Conservation (phyloP, 2,329 filamentous ascomycete genomes). For the Plectosphaerella plurivora region DNA sequence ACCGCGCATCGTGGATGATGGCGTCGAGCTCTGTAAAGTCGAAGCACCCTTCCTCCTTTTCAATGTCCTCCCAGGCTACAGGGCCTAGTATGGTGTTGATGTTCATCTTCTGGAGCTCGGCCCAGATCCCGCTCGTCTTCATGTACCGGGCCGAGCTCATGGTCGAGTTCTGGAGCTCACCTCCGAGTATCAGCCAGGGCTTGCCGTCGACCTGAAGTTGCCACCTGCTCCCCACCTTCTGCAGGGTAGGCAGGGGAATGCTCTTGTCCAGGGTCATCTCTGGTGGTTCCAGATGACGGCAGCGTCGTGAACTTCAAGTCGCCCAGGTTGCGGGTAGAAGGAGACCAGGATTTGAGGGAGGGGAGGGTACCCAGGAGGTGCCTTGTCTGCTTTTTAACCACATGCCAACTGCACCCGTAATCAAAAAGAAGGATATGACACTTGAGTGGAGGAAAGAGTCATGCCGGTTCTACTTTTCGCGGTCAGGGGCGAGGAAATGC, state of each 20-base stretch:
- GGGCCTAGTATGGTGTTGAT: slow-evolving; percentile 24
- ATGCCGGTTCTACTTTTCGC: no score
- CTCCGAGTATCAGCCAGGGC: slow-evolving; percentile 23
- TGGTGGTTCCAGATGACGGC: background rate
- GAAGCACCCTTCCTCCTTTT: slow-evolving; percentile 21
- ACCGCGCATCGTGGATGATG: slow-evolving; percentile 15
- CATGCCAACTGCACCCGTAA: no score
- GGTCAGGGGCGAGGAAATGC: no score
- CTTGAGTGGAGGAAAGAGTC: no score
- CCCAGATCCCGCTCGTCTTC: slow-evolving; percentile 13
- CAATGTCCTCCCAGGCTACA: slow-evolving; percentile 25
- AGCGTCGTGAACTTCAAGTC: background rate
- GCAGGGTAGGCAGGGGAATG: background rate
- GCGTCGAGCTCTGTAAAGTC: slow-evolving; percentile 19
- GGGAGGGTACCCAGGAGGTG: no score
- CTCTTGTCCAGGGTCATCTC: background rate
- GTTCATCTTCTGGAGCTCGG: slow-evolving; percentile 14
- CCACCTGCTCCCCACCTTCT: background rate
- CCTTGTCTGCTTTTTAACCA: no score
- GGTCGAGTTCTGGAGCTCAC: slow-evolving; percentile 25
- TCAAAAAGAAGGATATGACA: no score
- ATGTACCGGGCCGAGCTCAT: slow-evolving; percentile 13
- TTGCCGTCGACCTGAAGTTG: slow-evolving; percentile 25
- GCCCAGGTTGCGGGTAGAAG: background rate
- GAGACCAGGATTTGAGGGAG: background rate